Conservation (phyloP, 2,329 filamentous ascomycete species). For the Davidsoniella virescens region DNA sequence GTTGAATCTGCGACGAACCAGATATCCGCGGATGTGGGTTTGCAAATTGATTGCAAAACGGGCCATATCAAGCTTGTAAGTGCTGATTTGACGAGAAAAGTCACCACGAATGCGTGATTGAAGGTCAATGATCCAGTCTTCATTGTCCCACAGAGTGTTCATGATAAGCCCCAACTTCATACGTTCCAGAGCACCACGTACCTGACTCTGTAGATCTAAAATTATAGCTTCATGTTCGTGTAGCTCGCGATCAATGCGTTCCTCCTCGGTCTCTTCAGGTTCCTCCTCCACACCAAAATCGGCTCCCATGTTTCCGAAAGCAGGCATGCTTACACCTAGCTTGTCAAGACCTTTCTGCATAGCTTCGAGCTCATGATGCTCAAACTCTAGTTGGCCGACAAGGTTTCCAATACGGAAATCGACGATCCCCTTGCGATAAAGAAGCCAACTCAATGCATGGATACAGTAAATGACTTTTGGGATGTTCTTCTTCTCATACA, state of each 20-base stretch:
- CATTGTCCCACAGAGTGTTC: conserved; percentile 78
- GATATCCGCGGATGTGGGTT: conserved; percentile 57
- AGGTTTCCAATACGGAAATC: conserved; percentile 94
- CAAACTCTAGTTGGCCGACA: conserved; percentile 90
- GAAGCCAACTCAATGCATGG: conserved; percentile 90
- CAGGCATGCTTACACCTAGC: conserved; percentile 87
- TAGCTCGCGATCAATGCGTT: conserved; percentile 68
- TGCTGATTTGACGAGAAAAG: conserved; percentile 66
- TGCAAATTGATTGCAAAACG: conserved; percentile 67
- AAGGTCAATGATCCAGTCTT: conserved; percentile 61
- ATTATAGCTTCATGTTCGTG: conserved; percentile 57
- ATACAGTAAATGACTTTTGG: conserved; percentile 99
- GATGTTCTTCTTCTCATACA: conserved; percentile 99
- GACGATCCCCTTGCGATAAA: conserved; percentile 87
- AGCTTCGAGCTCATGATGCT: conserved; percentile 91
- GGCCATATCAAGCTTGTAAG: conserved; percentile 70
- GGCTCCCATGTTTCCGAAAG: conserved; percentile 92
- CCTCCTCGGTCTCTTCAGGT: conserved; percentile 77
- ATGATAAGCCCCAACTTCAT: conserved; percentile 66
- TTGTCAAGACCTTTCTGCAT: conserved; percentile 96
- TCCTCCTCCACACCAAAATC: conserved; percentile 79
- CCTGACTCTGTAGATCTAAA: conserved; percentile 70
- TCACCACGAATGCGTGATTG: conserved; percentile 80
- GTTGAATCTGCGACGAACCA: conserved; percentile 48
- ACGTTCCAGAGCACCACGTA: conserved; percentile 64